phyloP scores from a whole-genome alignment of 805 yeast species.

The Candida tallmaniae region DNA sequence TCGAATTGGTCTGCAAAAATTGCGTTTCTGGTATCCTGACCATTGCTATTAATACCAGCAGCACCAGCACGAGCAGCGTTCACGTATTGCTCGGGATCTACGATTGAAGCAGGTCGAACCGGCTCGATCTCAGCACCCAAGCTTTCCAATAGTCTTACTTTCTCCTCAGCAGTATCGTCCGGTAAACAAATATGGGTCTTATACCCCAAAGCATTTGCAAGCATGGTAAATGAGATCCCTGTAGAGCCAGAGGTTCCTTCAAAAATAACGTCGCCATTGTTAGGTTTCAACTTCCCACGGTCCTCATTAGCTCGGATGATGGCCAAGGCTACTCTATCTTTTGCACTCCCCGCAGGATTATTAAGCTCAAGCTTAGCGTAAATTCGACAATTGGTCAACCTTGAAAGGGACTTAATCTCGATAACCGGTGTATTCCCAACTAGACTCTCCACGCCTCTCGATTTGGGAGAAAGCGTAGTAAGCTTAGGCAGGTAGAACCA shows the following conservation, averaged over 20 bases:
- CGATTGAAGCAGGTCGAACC: constrained; percentile 93
- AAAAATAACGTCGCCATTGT: constrained; percentile 67
- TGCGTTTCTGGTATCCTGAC: constrained; percentile 45
- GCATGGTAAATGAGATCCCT: constrained; percentile 87
- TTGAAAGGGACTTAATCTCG: constrained; percentile 63
- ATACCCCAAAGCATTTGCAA: constrained; percentile 87
- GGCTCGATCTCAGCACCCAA: constrained; percentile 81
- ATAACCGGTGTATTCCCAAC: constrained; percentile 92
- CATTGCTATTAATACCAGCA: constrained; percentile 39
- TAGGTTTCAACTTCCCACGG: constrained; percentile 52
- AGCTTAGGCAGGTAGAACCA: not conserved
- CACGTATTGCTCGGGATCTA: constrained; percentile 89
- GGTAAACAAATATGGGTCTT: constrained; percentile 91
- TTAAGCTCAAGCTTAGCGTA: constrained; percentile 81
- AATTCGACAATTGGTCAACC: constrained; percentile 71
- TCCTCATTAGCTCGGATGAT: constrained; percentile 68
- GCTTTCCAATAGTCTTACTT: constrained; percentile 61
- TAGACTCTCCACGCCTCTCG: constrained; percentile 65
- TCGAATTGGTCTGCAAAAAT: constrained; percentile 95
- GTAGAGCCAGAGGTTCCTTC: constrained; percentile 98
- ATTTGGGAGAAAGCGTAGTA: constrained; percentile 18
- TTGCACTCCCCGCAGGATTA: constrained; percentile 95
- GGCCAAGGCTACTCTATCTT: constrained; percentile 88
- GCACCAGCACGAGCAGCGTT: constrained; percentile 78
- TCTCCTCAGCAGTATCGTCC: constrained; percentile 86